Evolutionary conservation across 148 eudicot species (phyloP), one percentile per base, ranked within the genome.

Genomic region (Rhododendron ovatum): DNA sequence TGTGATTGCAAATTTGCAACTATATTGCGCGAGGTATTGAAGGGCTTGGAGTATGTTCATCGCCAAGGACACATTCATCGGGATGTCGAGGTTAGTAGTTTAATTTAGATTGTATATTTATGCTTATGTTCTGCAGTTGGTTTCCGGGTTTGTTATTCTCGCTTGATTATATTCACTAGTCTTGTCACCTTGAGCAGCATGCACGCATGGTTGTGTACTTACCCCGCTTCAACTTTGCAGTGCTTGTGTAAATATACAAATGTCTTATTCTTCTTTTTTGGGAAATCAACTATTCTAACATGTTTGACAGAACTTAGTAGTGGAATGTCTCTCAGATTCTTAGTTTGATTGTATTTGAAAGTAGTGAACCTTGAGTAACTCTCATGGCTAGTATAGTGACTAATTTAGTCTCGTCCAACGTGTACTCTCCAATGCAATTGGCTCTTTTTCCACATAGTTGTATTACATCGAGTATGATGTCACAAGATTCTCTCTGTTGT

Each of bases 51-150:
- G 33, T 97, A 97, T 92, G 93, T 97, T 86, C 99, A 97, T 82
- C 91, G 91, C 43, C 99, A 97, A 88, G 99, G 99, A 0, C 98
- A 93, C 80, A 95, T 97, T 85, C 99, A 97, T 85, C 92, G 99
- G 51, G 99, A 96, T 93, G 95, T 96, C 41, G 95, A 96, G 91
- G 99, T 94, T 78, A 87, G 89, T 91, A 14, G 1, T 74, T 8
- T 26, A 0, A 80, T 63, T 67, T 20, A 61, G 5, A 37, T 87
- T 73, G 50, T 71, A 7, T 65, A 7, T 65, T 69, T 14, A 33
- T 30, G 7, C 26, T 17, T 17, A 47, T 4, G 63, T 28, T 2
- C 26, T 45, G 2, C 33, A 8, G 78, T 47, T 83, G 45, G 63
- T 69, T 83, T 53, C 78, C 14, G 26, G 43, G 45, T 18, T 30